These are phyloP conservation scores for Boletus vinaceobasis DNA, from an alignment of 768 basidiomycete species.

Conservation along the genomic window DNA sequence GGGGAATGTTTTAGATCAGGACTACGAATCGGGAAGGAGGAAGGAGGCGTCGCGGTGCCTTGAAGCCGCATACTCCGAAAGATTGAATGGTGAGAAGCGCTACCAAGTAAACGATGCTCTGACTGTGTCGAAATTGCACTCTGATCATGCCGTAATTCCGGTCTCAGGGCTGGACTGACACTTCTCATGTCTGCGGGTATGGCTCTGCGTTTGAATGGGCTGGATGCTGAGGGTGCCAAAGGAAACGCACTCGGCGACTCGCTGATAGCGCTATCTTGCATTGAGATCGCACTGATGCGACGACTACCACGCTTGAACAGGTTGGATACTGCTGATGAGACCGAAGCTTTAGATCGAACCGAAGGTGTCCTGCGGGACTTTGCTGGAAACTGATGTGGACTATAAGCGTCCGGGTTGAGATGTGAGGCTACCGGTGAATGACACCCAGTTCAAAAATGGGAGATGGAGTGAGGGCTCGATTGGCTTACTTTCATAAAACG, in stretches of 20 bases:
- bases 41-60: constrained; percentile 48
- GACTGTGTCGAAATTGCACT: constrained; percentile 46
- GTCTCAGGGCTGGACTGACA: constrained; percentile 3
- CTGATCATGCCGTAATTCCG: constrained; percentile 40
- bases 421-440: constrained; percentile 17
- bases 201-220: constrained; percentile 43
- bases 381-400: constrained; percentile 28
- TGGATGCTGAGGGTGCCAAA: constrained; percentile 26
- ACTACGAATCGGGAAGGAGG: constrained; percentile 42
- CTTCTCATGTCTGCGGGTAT: constrained; percentile 41
- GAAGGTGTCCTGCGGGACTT: constrained; percentile 47
- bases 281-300: constrained; percentile 33
- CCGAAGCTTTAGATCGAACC: constrained; percentile 49
- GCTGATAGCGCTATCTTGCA: constrained; percentile 39
- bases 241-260: constrained; percentile 45
- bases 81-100: constrained; percentile 38
- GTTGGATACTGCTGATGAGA: constrained; percentile 48
- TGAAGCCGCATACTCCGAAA: constrained; percentile 45
- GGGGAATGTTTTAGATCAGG: constrained; percentile 38
- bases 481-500: constrained; percentile 14
- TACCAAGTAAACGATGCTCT: constrained; percentile 20
- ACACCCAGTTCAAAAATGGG: constrained; percentile 3
- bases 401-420: constrained; percentile 17
- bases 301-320: constrained; percentile 48
- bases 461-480: neutral